Evolutionary conservation across 352 stramenopile genomes (phyloP), one percentile per base, ranked within the genome.

Genomic region (Phytopythium sindhum): DNA sequence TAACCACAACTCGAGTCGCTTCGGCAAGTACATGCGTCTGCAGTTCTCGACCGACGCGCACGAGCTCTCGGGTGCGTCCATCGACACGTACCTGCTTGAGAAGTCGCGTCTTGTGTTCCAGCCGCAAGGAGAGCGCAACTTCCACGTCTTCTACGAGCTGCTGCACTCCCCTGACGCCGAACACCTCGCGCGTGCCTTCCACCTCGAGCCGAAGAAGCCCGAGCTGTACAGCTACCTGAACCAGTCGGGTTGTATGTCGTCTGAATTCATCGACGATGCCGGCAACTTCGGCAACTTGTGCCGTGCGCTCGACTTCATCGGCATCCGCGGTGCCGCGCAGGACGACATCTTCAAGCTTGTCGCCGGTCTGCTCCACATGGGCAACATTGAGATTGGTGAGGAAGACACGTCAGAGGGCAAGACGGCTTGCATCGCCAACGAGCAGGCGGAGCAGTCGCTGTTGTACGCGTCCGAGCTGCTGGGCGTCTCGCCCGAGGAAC

Each of bases 1-100:
- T 45, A 97, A 97, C 68, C 82, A 97, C 75, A 97, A 97, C 68
- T 95, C 84, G 21, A 95, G 84, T 80, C 88, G 90, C 42, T 97
- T 97, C 55, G 90, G 90, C 68, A 97, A 97, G 77, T 97, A 93
- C 71, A 96, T 96, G 78, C 72, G 84, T 1, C 78, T 96, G 60
- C 83, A 93, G 65, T 96, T 93, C 63, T 80, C 81, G 2, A 84
- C 63, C 3, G 67, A 85, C 6, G 70, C 74, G 3, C 82, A 90
- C 57, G 72, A 98, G 79, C 70, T 95, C 10, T 81, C 75, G 0
- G 84, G 84, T 24, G 87, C 85, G 10, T 89, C 80, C 35, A 95
- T 95, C 72, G 81, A 90, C 61, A 90, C 86, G 26, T 95, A 91
- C 61, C 57, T 95, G 26, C 72, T 95, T 9, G 86, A 95, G 63